Base-by-base conservation (phyloP, 352 stramenopile genomes). In the Globisporangium parvum region DNA sequence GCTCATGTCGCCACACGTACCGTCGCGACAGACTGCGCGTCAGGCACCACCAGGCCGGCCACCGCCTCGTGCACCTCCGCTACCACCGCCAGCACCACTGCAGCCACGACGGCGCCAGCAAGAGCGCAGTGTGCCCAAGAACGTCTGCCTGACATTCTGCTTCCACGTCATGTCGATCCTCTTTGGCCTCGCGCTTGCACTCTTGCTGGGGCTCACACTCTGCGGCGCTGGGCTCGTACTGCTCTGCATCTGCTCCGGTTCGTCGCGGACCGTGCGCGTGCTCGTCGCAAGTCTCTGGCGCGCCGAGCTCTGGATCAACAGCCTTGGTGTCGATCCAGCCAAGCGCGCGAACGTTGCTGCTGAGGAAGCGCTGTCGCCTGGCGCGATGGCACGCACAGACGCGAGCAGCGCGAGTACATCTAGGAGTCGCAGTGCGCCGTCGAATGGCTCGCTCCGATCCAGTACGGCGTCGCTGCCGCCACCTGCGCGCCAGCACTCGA, bases 271-370 rank as follows among this genome's bases (percentile, higher is more conserved):
- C 20, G 57, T 60, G 68, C 63, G 77, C 49, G 55, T 75, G 4
- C 66, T 88, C 47, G 77, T 81, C 11, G 67, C 68, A 40, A 77
- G 66, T 57, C 62, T 88, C 15, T 88, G 78, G 78, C 61, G 73
- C 40, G 69, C 68, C 11, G 78, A 88, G 62, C 67, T 82, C 57
- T 62, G 62, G 20, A 74, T 88, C 53, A 76, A 88, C 58, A 44
- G 21, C 11, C 57, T 66, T 6, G 59, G 57, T 10, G 56, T 69
- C 42, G 63, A 66, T n/a, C 21, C 47, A 21, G 50, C 31, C 28
- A 61, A 59, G 47, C 51, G 52, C 15, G 46, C 46, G 12, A 23
- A 33, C 55, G 67, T 20, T n/a, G 41, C n/a, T 24, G 41, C 41
- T 15, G 10, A 15, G 3, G 6, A 20, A 18, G 41, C 20, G 18